phyloP scores from a whole-genome alignment of 768 basidiomycete genomes.

The Mycena kentingensis region DNA sequence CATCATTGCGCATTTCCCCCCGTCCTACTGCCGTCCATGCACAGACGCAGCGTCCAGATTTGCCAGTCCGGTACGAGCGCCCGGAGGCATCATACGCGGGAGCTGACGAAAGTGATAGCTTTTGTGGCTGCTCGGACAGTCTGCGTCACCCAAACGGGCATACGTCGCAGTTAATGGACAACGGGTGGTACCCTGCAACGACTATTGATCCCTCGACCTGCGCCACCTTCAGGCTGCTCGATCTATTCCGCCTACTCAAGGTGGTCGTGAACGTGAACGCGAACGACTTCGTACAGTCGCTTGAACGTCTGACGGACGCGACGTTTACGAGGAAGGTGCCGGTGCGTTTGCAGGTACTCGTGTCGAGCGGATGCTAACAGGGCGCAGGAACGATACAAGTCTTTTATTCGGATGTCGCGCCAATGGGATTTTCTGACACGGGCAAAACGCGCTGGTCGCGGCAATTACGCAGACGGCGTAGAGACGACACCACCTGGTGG shows the following conservation, averaged over 20 bases:
- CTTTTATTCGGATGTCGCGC: too few relatives aligned
- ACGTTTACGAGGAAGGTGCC: background rate
- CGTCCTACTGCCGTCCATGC: too few relatives aligned
- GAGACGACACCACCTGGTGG: conserved; percentile 1
- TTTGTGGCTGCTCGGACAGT: background rate
- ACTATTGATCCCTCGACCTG: conserved; percentile 11
- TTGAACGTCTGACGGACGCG: conserved; percentile 5
- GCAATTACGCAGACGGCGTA: background rate
- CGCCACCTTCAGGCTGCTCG: conserved; percentile 10
- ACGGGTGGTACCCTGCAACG: conserved; percentile 18
- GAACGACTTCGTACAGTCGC: conserved; percentile 8
- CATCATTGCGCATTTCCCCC: too few relatives aligned
- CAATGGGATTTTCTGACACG: too few relatives aligned
- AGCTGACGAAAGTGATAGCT: too few relatives aligned
- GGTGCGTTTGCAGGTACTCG: background rate
- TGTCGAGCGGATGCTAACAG: background rate
- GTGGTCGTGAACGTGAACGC: conserved; percentile 15
- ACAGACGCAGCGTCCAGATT: too few relatives aligned
- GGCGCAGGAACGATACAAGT: conserved; percentile 6
- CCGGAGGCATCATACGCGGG: too few relatives aligned
- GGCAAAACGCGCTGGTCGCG: too few relatives aligned
- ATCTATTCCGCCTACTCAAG: conserved; percentile 13
- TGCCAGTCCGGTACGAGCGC: too few relatives aligned
- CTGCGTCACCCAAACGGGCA: background rate
- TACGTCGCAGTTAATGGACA: conserved; percentile 1